These are phyloP conservation scores for Myriangium duriaei DNA, from an alignment of 2,329 filamentous ascomycete species.

Conservation along the genomic window DNA sequence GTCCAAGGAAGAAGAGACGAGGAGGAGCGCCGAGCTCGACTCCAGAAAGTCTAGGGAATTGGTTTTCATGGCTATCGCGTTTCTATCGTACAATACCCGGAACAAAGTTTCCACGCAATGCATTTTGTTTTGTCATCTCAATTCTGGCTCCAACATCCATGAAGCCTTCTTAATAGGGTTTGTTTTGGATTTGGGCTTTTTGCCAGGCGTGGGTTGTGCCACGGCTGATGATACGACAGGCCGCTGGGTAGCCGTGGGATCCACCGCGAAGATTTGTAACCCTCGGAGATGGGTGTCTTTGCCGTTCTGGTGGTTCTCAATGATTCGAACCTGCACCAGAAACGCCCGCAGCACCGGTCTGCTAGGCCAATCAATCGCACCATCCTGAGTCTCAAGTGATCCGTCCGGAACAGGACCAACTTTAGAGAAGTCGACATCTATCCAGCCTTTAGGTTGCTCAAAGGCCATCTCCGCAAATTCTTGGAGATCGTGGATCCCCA, in stretches of 20 bases:
- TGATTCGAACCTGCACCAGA: constrained; percentile 77
- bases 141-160: constrained; percentile 26
- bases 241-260: constrained; percentile 20
- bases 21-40: constrained; percentile 40
- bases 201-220: constrained; percentile 9
- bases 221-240: constrained; percentile 2
- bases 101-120: neutral
- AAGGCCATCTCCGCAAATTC: constrained; percentile 75
- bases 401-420: constrained; percentile 38
- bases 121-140: constrained; percentile 18
- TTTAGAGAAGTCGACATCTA: constrained; percentile 61
- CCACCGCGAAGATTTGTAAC: constrained; percentile 65
- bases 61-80: too few species aligned
- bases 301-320: constrained; percentile 97
- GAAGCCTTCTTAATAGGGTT: constrained; percentile 22
- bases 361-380: constrained; percentile 38
- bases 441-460: constrained; percentile 74
- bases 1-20: constrained; percentile 45
- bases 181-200: constrained; percentile 10
- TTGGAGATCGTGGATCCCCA: constrained; percentile 80
- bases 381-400: constrained; percentile 19
- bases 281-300: constrained; percentile 97
- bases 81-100: neutral
- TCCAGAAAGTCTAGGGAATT: constrained; percentile 22
- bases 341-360: constrained; percentile 69